phyloP scores from a whole-genome alignment of 2,329 filamentous ascomycete species.

The Phaeosphaeriaceae sp. region DNA sequence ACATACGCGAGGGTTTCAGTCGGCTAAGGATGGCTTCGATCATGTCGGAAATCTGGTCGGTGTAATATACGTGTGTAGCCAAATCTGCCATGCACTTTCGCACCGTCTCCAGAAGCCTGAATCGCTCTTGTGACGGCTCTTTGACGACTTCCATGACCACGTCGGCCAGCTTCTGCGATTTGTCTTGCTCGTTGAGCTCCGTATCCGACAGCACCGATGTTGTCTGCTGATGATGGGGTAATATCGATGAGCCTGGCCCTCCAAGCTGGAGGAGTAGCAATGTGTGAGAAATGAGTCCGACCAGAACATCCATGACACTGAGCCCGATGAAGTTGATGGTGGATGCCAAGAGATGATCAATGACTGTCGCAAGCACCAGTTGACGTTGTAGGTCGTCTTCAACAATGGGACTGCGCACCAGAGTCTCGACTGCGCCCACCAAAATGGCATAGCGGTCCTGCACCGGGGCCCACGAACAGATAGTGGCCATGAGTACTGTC shows the following conservation, averaged over 20 bases:
- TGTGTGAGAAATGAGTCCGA: conserved; percentile 85
- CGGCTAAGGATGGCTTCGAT: conserved; percentile 79
- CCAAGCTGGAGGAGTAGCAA: conserved; percentile 75
- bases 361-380: conserved; percentile 75
- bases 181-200: conserved; percentile 18
- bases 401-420: conserved; percentile 71
- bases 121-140: conserved; percentile 61
- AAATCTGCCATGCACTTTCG: conserved; percentile 88
- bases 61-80: conserved; percentile 95
- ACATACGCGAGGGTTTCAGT: conserved; percentile 69
- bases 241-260: conserved; percentile 49
- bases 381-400: conserved; percentile 78
- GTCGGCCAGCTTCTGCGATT: conserved; percentile 26
- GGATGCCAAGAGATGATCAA: conserved; percentile 83
- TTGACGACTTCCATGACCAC: conserved; percentile 51
- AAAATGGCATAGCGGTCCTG: conserved; percentile 94
- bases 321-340: conserved; percentile 93
- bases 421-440: conserved; percentile 77
- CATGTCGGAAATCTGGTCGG: conserved; percentile 96
- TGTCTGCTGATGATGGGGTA: conserved; percentile 48
- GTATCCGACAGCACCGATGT: conserved; percentile 35
- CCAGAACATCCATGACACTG: conserved; percentile 92
- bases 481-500: conserved; percentile 78
- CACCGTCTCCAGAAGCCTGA: conserved; percentile 72
- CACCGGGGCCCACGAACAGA: conserved; percentile 88